Percentiles rank a stretch among this genome's conserved stretches.
Evolutionary conservation across 202 grass and related monocot species (phyloP).

Genomic region (Saccharum hybrid): DNA sequence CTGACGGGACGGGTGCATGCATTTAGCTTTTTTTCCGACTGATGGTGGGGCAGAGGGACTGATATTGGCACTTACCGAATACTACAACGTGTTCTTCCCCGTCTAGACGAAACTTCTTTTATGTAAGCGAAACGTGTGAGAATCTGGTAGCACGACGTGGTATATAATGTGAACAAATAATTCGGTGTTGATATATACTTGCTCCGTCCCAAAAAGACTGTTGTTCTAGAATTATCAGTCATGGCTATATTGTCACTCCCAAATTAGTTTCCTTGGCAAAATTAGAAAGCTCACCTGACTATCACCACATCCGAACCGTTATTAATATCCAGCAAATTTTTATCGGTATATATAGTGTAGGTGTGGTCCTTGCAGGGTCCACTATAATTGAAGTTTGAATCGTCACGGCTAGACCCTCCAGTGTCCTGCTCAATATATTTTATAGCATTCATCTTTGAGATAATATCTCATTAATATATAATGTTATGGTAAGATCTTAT

Average conservation of each 20-base stretch:
- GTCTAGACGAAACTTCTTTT: constrained; percentile 29
- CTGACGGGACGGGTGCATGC: constrained; percentile 28
- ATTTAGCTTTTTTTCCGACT: background rate
- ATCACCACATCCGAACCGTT: background rate
- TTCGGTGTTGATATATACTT: too few species aligned
- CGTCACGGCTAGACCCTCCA: background rate
- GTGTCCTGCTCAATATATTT: background rate
- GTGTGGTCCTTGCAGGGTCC: background rate
- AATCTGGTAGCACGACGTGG: background rate
- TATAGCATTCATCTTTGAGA: constrained; percentile 4
- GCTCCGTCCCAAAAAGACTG: too few species aligned
- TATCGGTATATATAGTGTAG: background rate
- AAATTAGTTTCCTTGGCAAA: background rate
- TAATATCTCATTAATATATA: background rate
- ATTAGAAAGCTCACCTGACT: background rate
- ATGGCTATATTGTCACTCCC: too few species aligned
- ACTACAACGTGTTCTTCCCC: background rate
- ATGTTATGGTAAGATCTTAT: background rate
- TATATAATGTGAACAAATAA: too few species aligned
- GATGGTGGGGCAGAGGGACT: constrained; percentile 12
- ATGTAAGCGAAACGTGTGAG: background rate
- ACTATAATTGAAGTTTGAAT: background rate
- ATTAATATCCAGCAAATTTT: background rate
- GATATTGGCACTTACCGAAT: constrained; percentile 24
- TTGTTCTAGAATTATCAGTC: too few species aligned